Evolutionary conservation across 352 stramenopile genomes (phyloP).

Genomic region (Pythium volutum): DNA sequence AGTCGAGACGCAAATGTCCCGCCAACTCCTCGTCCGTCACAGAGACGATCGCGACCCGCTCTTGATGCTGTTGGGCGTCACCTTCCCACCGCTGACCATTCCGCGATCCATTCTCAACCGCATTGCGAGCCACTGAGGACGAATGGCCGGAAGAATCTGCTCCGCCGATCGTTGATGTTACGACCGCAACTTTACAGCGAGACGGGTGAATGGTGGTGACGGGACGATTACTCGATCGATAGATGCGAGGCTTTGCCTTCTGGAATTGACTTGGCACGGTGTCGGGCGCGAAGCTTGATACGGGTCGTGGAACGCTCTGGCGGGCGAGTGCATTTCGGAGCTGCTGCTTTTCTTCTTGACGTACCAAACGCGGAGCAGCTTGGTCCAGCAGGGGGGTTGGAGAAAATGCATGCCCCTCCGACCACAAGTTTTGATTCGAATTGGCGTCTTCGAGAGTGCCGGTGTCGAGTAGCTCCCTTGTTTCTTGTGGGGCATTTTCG

Average conservation of each 20-base stretch:
- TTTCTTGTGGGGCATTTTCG: not conserved
- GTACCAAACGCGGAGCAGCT: not conserved
- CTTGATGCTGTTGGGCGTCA: not conserved
- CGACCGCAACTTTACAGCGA: conserved; percentile 32
- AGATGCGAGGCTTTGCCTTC: conserved; percentile 49
- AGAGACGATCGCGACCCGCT: conserved; percentile 5
- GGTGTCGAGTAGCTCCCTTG: not conserved
- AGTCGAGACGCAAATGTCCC: conserved; percentile 20
- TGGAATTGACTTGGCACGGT: conserved; percentile 60
- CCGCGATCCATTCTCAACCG: conserved; percentile 6
- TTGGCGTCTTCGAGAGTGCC: not conserved
- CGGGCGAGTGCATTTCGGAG: not conserved
- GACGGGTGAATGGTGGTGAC: conserved; percentile 30
- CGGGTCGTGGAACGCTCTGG: not conserved
- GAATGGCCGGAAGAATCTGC: not conserved
- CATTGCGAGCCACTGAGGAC: not conserved
- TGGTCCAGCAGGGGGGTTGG: not conserved
- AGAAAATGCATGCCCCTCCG: not conserved
- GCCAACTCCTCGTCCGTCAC: conserved; percentile 7
- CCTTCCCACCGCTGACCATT: not conserved
- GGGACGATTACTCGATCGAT: conserved; percentile 24
- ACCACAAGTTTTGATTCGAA: not conserved
- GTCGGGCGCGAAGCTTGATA: conserved; percentile 25
- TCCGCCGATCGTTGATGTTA: conserved; percentile 20
- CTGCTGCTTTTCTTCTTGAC: not conserved